Conservation (phyloP, 1,284 basidiomycete genomes). For the Ustilago vetiveriae region DNA sequence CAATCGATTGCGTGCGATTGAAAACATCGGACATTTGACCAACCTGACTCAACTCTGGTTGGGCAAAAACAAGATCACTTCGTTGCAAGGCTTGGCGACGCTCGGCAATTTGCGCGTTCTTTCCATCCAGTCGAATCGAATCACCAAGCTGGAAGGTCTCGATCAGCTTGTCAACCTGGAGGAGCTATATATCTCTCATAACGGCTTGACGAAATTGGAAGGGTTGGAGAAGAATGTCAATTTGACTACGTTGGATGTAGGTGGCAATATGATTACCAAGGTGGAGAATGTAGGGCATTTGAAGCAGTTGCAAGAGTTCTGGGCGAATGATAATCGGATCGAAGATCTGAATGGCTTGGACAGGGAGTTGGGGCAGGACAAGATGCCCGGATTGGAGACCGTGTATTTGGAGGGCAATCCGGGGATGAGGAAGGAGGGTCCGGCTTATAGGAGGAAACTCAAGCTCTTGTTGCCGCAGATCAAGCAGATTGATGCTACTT, state of each 20-base stretch:
- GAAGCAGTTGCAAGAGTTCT: constrained; percentile 83
- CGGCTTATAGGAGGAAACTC: constrained; percentile 86
- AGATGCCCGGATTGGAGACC: constrained; percentile 76
- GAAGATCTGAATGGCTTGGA: constrained; percentile 77
- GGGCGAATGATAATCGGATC: constrained; percentile 91
- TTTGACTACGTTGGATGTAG: constrained; percentile 86
- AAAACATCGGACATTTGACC: constrained; percentile 82
- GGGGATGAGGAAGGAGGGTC: constrained; percentile 80
- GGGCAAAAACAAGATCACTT: constrained; percentile 74
- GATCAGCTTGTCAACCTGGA: constrained; percentile 72
- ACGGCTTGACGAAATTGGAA: constrained; percentile 85
- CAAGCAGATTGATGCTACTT: constrained; percentile 95
- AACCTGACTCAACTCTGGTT: constrained; percentile 93
- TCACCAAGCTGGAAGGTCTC: constrained; percentile 85
- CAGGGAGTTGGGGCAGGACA: constrained; percentile 76
- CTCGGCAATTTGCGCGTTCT: constrained; percentile 67
- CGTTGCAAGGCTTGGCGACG: constrained; percentile 38
- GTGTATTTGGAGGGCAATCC: constrained; percentile 96
- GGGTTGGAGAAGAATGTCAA: constrained; percentile 75
- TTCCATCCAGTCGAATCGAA: constrained; percentile 88
- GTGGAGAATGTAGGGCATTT: constrained; percentile 86
- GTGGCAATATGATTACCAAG: constrained; percentile 81
- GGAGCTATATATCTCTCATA: constrained; percentile 93
- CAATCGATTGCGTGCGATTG: constrained; percentile 88
- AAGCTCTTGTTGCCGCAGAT: constrained; percentile 87